Evolutionary conservation across 257 asterid species (phyloP).

Genomic region (Datura wrightii): DNA sequence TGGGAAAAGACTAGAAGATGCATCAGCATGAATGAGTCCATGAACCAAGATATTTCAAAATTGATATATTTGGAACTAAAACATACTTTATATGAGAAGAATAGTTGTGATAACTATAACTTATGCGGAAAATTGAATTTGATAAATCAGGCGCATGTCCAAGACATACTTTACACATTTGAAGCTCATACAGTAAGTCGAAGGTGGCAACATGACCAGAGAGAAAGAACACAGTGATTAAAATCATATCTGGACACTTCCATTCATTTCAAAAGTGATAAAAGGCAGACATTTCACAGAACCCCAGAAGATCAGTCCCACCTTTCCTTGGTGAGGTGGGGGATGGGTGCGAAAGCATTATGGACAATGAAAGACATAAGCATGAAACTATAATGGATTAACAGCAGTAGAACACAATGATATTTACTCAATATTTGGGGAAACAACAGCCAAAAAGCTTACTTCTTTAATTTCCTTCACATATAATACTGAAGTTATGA

Average conservation of each 20-base stretch:
- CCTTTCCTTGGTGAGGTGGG: not conserved
- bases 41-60: not conserved
- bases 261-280: not conserved
- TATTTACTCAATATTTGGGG: constrained; percentile 16
- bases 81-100: not conserved
- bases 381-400: not conserved
- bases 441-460: not conserved
- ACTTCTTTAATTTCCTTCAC: constrained; percentile 17
- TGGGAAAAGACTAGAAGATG: not conserved
- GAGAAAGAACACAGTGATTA: not conserved
- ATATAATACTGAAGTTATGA: not conserved
- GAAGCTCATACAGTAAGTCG: not conserved
- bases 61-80: not conserved
- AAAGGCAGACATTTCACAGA: not conserved
- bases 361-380: constrained; percentile 19
- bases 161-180: constrained; percentile 21
- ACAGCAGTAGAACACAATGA: constrained; percentile 12
- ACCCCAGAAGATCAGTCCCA: not conserved
- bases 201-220: not conserved
- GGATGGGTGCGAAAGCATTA: not conserved
- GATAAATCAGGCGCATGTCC: not conserved
- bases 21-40: constrained; percentile 13
- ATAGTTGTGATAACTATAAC: not conserved
- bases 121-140: not conserved
- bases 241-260: not conserved